Base-by-base conservation (phyloP, 306 rosid species). In the Hylodesmum podocarpum region DNA sequence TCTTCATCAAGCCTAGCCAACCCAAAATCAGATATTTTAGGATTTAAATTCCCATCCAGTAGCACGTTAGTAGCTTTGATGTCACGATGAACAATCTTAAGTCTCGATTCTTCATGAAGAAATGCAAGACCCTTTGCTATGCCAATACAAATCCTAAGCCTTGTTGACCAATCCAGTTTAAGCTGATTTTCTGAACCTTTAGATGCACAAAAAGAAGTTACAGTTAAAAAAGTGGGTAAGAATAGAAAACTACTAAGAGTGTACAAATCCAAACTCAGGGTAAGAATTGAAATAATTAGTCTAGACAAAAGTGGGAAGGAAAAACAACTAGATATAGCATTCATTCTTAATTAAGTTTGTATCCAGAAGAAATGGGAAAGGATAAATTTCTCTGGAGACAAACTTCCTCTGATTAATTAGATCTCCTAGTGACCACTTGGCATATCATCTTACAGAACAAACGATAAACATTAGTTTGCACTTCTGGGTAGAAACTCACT, bases 1-100 rank as follows among this genome's bases (percentile, higher is more conserved):
- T 86, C 91, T 53, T 91, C 88, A 31, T 85, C 64, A 22, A 91
- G 86, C 84, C 62, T 91, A 19, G 96, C 96, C 89, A 91, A 83
- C 37, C 96, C 96, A 49, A 88, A 91, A 68, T 91, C 91, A 2
- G 93, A 91, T 73, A 91, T 91, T 53, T 88, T 90, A 3, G 96
- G 83, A 54, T 81, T 91, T 34, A 91, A 78, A 68, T 85, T 71
- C 28, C 47, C 37, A 40, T 91, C 93, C 34, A 91, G 87, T 37
- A 91, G 72, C 61, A 88, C 82, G 27, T 87, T 88, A 7, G 83
- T 80, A 47, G 85, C 81, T 81, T 91, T 91, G 83, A 88, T 91
- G 69, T 90, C 92, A 64, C 96, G 86, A 58, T 90, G 91, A 76
- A 90, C 91, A 75, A 90, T 78, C 83, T 83, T 90, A 62, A 88